phyloP scores from a whole-genome alignment of 2,329 filamentous ascomycete species.

The Colletotrichum falcatum region DNA sequence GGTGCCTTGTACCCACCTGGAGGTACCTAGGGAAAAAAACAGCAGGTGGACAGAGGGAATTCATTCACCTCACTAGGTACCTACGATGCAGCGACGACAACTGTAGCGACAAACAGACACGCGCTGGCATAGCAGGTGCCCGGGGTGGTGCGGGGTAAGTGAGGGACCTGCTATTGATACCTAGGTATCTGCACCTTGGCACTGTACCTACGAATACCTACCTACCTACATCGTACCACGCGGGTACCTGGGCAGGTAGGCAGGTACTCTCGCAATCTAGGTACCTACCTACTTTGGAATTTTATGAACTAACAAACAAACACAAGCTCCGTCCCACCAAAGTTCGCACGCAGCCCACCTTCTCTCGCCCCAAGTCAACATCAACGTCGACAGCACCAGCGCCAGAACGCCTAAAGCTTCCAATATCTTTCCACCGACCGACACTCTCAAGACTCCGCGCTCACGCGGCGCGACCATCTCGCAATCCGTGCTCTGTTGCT shows the following conservation, averaged over 20 bases:
- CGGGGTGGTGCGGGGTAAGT: slow-evolving; percentile 6
- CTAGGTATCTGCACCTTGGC: no score
- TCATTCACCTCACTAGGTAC: no score
- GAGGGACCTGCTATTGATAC: not conserved
- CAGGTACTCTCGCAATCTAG: no score
- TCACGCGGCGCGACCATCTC: not conserved
- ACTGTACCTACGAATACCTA: no score
- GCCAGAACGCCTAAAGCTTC: not conserved
- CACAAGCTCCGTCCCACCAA: not conserved
- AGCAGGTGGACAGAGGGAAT: not conserved
- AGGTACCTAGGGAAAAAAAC: not conserved
- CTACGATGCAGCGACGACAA: no score
- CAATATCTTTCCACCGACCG: not conserved
- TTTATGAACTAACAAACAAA: slow-evolving; percentile 26
- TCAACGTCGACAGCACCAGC: not conserved
- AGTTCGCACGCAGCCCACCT: not conserved
- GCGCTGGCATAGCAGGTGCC: not conserved
- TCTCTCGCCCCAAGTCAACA: no score
- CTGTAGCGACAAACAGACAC: no score
- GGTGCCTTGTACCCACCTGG: no score
- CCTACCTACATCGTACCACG: no score
- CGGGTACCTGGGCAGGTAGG: no score
- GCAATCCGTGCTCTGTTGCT: not conserved
- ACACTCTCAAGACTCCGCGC: not conserved
- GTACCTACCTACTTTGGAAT: no score